These are phyloP conservation scores for Mycena floridula DNA, from an alignment of 768 basidiomycete species.

Conservation along the genomic window DNA sequence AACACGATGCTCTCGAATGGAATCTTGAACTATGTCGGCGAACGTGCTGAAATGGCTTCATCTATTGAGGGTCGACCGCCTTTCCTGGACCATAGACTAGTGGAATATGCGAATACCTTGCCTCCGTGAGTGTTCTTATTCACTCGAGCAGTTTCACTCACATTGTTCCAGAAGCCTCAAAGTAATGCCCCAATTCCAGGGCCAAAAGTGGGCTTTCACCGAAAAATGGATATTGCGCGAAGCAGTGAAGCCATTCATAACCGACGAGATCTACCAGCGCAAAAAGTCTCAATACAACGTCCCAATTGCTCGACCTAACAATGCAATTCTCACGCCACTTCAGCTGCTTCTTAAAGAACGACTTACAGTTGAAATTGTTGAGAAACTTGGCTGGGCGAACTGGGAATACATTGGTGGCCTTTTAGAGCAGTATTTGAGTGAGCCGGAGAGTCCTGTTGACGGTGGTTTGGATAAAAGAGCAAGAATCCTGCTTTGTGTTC, in stretches of 20 bases:
- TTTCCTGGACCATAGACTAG: conserved; percentile 8
- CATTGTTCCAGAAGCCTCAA: not conserved
- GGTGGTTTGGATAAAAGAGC: conserved; percentile 3
- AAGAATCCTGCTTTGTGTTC: not conserved
- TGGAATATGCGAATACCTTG: conserved; percentile 9
- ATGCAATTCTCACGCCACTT: not conserved
- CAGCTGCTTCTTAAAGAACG: conserved; percentile 1
- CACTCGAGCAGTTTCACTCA: not conserved
- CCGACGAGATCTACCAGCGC: conserved; percentile 10
- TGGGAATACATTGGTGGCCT: conserved; percentile 1
- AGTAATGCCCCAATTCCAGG: conserved; percentile 3
- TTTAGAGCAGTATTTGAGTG: conserved; percentile 3
- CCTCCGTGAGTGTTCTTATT: conserved; percentile 4
- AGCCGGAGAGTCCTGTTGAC: conserved; percentile 1
- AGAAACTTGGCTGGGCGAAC: conserved; percentile 1
- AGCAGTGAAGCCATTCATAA: conserved; percentile 12
- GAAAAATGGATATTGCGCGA: conserved; percentile 14
- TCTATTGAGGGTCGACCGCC: conserved; percentile 8
- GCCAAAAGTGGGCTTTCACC: conserved; percentile 7
- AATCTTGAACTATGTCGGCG: conserved; percentile 6
- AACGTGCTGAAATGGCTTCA: conserved; percentile 7
- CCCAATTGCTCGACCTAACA: not conserved
- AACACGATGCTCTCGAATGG: conserved; percentile 2
- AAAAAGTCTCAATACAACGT: conserved; percentile 2
- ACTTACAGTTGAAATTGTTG: conserved; percentile 1